Conservation (phyloP, 2,329 filamentous ascomycete genomes). For the Niveomyces coronatus region DNA sequence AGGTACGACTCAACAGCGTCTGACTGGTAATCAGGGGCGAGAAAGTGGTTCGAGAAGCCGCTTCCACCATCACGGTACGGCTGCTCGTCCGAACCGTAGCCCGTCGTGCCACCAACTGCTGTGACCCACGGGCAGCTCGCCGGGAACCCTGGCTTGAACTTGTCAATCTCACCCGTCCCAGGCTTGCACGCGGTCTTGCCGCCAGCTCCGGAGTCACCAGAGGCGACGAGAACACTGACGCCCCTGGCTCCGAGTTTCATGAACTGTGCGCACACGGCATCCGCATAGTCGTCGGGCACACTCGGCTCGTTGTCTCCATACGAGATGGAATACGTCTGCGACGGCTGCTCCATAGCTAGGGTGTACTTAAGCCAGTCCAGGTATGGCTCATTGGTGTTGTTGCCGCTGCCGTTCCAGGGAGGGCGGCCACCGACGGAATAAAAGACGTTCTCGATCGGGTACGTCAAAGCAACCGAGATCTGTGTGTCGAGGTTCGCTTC, state of each 20-base stretch:
- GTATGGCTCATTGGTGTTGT: slow-evolving; percentile 7
- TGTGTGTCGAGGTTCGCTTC: slow-evolving; percentile 9
- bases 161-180: background rate
- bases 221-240: slow-evolving; percentile 5
- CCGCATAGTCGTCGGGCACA: slow-evolving; percentile 6
- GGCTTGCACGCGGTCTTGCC: background rate
- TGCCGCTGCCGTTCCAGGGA: background rate
- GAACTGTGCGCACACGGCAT: slow-evolving; percentile 8
- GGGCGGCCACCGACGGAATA: slow-evolving; percentile 7
- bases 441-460: slow-evolving; percentile 6
- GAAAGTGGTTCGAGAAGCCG: slow-evolving; percentile 10
- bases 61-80: slow-evolving; percentile 3
- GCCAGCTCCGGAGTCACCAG: slow-evolving; percentile 8
- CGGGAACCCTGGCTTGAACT: slow-evolving; percentile 4
- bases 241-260: slow-evolving; percentile 8
- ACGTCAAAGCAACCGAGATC: slow-evolving; percentile 6
- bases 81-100: slow-evolving; percentile 6
- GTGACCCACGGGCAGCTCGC: slow-evolving; percentile 10
- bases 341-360: slow-evolving; percentile 2
- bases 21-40: slow-evolving; percentile 3
- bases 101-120: slow-evolving; percentile 3
- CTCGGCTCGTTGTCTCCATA: slow-evolving; percentile 6
- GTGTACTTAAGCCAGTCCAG: slow-evolving; percentile 10
- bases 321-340: slow-evolving; percentile 9
- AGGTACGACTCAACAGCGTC: slow-evolving; percentile 6